Conservation (phyloP, 805 yeast species). For the Metschnikowia dekortorum region DNA sequence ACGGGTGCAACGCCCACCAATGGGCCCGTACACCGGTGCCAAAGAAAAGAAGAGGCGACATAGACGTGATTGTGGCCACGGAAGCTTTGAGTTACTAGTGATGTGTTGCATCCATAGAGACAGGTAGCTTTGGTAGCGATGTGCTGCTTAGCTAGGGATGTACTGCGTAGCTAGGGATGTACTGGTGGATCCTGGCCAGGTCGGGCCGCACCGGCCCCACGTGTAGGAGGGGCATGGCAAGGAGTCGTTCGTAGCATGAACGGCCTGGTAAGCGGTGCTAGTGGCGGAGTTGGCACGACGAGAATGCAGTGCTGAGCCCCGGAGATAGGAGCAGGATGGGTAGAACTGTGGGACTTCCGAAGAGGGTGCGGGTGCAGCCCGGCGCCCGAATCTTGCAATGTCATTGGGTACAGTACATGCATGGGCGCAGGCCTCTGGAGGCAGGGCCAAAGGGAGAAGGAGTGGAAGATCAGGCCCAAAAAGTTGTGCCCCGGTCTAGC, state of each 20-base stretch:
- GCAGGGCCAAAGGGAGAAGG: not conserved
- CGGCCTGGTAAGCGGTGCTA: too few species aligned
- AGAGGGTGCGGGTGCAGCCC: not conserved
- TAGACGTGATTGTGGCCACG: not conserved
- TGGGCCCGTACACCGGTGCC: not conserved
- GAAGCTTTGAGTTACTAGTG: too few species aligned
- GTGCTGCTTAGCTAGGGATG: too few species aligned
- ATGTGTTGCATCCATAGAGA: too few species aligned
- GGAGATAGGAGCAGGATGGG: not conserved
- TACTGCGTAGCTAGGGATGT: too few species aligned
- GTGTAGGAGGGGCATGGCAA: too few species aligned
- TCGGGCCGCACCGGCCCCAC: too few species aligned
- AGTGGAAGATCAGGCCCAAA: not conserved
- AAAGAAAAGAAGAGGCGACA: not conserved
- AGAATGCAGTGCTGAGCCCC: not conserved
- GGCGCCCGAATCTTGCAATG: conserved; percentile 1
- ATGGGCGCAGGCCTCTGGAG: not conserved
- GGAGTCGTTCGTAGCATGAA: too few species aligned
- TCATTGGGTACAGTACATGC: conserved; percentile 3
- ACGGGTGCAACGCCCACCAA: not conserved
- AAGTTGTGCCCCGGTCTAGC: too few species aligned
- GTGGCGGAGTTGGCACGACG: too few species aligned
- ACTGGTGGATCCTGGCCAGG: too few species aligned
- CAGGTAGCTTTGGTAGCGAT: too few species aligned
- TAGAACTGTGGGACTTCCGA: not conserved